phyloP scores from a whole-genome alignment of 176 grass and related monocot species.

The Aegilops umbellulata region DNA sequence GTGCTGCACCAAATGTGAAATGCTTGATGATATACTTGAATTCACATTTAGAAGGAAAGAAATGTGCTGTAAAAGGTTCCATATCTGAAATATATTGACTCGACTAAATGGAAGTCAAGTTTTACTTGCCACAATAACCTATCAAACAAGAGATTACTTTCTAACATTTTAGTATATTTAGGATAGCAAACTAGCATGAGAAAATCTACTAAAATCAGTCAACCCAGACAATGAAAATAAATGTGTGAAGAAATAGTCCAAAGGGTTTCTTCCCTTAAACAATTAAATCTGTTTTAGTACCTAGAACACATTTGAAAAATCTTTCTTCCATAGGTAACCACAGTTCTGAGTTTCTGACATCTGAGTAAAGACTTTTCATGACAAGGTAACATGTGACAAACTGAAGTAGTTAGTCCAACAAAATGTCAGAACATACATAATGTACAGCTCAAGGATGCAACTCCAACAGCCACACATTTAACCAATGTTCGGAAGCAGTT shows the following conservation, averaged over 20 bases:
- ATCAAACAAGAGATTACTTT: background rate
- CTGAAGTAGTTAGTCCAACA: background rate
- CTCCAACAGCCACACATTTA: background rate
- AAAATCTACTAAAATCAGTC: background rate
- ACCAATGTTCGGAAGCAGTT: background rate
- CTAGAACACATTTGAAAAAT: background rate
- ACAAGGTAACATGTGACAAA: background rate
- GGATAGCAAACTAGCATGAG: background rate
- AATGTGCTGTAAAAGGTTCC: background rate
- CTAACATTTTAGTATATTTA: background rate
- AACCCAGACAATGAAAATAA: background rate
- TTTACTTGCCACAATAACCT: background rate
- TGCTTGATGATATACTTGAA: background rate
- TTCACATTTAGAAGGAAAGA: background rate
- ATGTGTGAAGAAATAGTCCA: background rate
- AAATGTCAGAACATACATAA: slow-evolving; percentile 1
- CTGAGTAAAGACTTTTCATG: background rate
- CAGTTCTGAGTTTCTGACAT: background rate
- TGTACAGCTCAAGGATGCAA: background rate
- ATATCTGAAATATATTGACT: background rate
- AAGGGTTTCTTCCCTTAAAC: background rate
- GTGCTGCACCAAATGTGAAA: background rate
- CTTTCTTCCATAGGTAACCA: background rate
- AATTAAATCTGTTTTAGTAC: background rate
- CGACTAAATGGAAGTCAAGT: background rate